Percentiles rank a stretch among this genome's conserved stretches.
Conservation (phyloP, 768 basidiomycete genomes). For the Mycena latifolia region DNA sequence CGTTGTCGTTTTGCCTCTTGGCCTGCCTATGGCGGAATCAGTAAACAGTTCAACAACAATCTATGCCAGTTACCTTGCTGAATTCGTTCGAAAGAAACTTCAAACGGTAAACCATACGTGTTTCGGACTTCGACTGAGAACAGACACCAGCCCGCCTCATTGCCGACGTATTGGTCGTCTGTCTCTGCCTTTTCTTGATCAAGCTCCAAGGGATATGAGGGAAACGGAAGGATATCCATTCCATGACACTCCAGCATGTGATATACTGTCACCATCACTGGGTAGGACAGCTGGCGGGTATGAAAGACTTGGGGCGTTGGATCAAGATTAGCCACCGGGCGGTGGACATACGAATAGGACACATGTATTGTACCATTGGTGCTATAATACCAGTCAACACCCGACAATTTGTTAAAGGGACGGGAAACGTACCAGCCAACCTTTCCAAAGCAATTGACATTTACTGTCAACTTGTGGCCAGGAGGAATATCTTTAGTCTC, state of each 20-base stretch:
- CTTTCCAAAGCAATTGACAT: slow-evolving; percentile 87
- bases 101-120: slow-evolving; percentile 91
- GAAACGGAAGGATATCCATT: slow-evolving; percentile 85
- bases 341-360: slow-evolving; percentile 82
- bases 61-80: slow-evolving; percentile 67
- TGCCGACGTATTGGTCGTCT: slow-evolving; percentile 49
- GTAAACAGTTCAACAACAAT: too few species aligned
- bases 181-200: slow-evolving; percentile 39
- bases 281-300: slow-evolving; percentile 89
- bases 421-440: slow-evolving; percentile 85
- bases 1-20: slow-evolving; percentile 58
- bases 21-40: slow-evolving; percentile 48
- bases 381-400: slow-evolving; percentile 54
- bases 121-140: slow-evolving; percentile 94
- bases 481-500: slow-evolving; percentile 69
- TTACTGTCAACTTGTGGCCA: slow-evolving; percentile 76
- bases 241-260: slow-evolving; percentile 91
- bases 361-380: slow-evolving; percentile 84
- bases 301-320: slow-evolving; percentile 72
- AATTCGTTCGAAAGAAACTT: slow-evolving; percentile 79
- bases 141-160: slow-evolving; percentile 82
- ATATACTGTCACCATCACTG: slow-evolving; percentile 94
- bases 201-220: slow-evolving; percentile 42
- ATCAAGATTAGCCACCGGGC: slow-evolving; percentile 47
- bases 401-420: slow-evolving; percentile 6